These are phyloP conservation scores for Penicillium sp. DNA, from an alignment of 2,329 filamentous ascomycete species.

Conservation along the genomic window DNA sequence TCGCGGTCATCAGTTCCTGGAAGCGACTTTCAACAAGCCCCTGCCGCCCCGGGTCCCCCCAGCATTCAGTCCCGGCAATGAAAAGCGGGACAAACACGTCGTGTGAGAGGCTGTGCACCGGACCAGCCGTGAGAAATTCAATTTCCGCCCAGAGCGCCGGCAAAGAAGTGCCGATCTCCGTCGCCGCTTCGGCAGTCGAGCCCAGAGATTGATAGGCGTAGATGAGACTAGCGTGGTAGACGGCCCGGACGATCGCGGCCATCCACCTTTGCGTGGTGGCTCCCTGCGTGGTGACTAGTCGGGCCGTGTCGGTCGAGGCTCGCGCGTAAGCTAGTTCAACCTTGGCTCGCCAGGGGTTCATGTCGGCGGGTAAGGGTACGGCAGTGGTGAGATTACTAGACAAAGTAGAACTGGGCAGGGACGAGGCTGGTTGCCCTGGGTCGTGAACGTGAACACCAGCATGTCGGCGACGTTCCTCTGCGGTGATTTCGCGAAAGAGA, in stretches of 20 bases:
- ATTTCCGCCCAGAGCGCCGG: not conserved
- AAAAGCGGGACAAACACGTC: conserved; percentile 22
- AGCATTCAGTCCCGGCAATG: conserved; percentile 16
- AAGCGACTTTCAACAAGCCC: conserved; percentile 1
- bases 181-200: not conserved
- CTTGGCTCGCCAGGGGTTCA: conserved; percentile 7
- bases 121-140: conserved; percentile 1
- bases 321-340: conserved; percentile 8
- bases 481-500: conserved; percentile 9
- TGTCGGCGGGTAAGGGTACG: not conserved
- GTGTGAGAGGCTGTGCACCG: conserved; percentile 15
- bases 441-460: not conserved
- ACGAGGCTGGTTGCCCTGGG: not conserved
- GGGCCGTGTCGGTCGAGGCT: conserved; percentile 2
- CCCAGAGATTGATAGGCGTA: conserved; percentile 19
- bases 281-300: conserved; percentile 1
- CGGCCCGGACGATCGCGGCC: conserved; percentile 7
- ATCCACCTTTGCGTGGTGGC: conserved; percentile 4
- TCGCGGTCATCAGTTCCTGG: conserved; percentile 6
- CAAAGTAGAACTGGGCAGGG: too few species aligned
- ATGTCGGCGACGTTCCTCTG: conserved; percentile 8
- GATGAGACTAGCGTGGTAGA: conserved; percentile 16
- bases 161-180: not conserved
- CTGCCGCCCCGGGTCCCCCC: conserved; percentile 1
- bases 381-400: too few species aligned